Conservation (phyloP, 1,284 basidiomycete genomes). For the Ustilago sp. region DNA sequence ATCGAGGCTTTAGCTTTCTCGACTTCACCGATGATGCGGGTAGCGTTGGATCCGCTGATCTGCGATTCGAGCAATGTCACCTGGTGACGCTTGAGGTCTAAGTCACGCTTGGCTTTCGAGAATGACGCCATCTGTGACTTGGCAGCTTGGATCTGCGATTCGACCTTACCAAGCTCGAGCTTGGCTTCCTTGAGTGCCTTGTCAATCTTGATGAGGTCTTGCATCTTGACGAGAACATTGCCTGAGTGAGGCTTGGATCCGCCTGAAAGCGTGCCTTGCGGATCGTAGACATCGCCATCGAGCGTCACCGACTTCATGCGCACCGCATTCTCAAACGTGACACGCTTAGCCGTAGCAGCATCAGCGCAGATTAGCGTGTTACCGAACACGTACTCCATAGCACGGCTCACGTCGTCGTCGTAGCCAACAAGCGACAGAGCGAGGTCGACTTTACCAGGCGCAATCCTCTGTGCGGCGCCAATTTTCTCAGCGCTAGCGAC, state of each 20-base stretch:
- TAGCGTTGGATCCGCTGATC: conserved; percentile 86
- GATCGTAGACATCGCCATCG: conserved; percentile 96
- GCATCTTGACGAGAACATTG: conserved; percentile 85
- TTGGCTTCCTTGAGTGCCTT: conserved; percentile 74
- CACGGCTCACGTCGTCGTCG: conserved; percentile 83
- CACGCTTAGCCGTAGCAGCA: conserved; percentile 85
- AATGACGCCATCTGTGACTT: conserved; percentile 76
- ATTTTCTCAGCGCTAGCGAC: conserved; percentile 81
- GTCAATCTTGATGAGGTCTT: conserved; percentile 80
- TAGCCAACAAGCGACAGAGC: conserved; percentile 90
- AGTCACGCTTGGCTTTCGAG: conserved; percentile 77
- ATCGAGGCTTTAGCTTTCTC: conserved; percentile 80
- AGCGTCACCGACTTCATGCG: conserved; percentile 87
- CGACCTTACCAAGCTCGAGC: conserved; percentile 74
- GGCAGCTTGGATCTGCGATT: conserved; percentile 75
- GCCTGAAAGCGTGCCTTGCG: conserved; percentile 91
- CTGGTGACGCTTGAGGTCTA: conserved; percentile 92
- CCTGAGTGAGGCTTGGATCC: conserved; percentile 82
- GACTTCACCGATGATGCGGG: conserved; percentile 83
- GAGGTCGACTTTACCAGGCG: conserved; percentile 81
- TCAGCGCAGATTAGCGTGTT: conserved; percentile 93
- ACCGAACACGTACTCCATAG: conserved; percentile 94
- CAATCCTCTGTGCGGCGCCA: conserved; percentile 79
- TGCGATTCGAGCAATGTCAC: conserved; percentile 85
- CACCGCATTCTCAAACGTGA: conserved; percentile 85